A percentile compares a stretch with the other conserved stretches of the same genome.
These are phyloP conservation scores for Penicillium coffeae DNA, from an alignment of 495 filamentous ascomycete genomes.

Conservation along the genomic window DNA sequence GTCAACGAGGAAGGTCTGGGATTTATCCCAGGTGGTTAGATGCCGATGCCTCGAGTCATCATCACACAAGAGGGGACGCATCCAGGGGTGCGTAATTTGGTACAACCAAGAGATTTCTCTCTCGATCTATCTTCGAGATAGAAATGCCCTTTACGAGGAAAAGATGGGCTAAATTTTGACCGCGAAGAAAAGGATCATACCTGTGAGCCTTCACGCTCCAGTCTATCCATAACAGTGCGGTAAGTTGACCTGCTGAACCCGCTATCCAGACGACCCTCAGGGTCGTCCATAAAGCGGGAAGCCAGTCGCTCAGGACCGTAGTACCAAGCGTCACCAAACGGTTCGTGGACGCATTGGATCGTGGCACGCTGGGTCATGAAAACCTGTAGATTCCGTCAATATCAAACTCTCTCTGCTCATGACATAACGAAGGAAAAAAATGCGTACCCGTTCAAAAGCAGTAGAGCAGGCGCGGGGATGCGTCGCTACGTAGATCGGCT, in stretches of 20 bases:
- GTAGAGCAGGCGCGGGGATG: slow-evolving; percentile 93
- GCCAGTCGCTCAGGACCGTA: slow-evolving; percentile 85
- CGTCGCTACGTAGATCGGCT: slow-evolving; percentile 87
- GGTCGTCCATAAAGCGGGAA: slow-evolving; percentile 69
- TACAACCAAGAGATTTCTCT: neutral
- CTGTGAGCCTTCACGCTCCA: slow-evolving; percentile 63
- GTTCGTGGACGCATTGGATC: slow-evolving; percentile 84
- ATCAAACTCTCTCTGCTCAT: neutral
- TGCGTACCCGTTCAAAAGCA: slow-evolving; percentile 82
- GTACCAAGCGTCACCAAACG: slow-evolving; percentile 95
- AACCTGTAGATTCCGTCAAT: slow-evolving; percentile 51
- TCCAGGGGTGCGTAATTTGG: too few relatives aligned
- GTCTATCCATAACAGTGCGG: slow-evolving; percentile 65
- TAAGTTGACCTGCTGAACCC: slow-evolving; percentile 77
- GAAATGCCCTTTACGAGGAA: too few relatives aligned
- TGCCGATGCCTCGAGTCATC: neutral
- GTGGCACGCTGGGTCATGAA: slow-evolving; percentile 89
- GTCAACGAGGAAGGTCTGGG: too few relatives aligned
- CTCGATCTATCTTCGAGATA: slow-evolving; percentile 1
- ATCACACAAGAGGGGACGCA: too few relatives aligned
- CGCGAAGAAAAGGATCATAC: slow-evolving; percentile 51
- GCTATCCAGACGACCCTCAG: slow-evolving; percentile 60
- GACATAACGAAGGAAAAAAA: neutral
- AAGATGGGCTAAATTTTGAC: too few relatives aligned
- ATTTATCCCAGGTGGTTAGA: neutral